phyloP scores from a whole-genome alignment of 2,329 filamentous ascomycete species.

The Fusarium cyanostomum region DNA sequence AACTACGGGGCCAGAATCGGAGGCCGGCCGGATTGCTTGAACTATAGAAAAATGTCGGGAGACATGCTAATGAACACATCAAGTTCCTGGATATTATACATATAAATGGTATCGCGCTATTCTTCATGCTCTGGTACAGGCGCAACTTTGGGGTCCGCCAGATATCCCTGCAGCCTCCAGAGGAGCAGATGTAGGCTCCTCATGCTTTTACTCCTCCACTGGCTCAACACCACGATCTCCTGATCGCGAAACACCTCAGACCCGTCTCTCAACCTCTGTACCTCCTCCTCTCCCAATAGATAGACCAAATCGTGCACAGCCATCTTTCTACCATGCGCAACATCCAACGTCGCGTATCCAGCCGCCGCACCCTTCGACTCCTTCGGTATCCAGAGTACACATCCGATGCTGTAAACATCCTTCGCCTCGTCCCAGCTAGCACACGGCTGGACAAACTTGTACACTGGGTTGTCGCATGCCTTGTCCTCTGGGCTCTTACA shows the following conservation, averaged over 20 bases:
- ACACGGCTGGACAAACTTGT: conserved; percentile 54
- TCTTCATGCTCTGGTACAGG: neutral
- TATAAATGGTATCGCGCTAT: conserved; percentile 4
- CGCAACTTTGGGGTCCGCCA: conserved; percentile 41
- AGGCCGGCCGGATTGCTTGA: conserved; percentile 1
- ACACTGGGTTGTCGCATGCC: neutral
- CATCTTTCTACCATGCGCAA: conserved; percentile 52
- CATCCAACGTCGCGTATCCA: conserved; percentile 58
- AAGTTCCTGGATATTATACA: neutral
- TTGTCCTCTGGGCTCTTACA: conserved; percentile 17
- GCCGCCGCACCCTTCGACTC: conserved; percentile 39
- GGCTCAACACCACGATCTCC: conserved; percentile 55
- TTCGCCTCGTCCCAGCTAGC: conserved; percentile 56
- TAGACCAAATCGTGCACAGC: conserved; percentile 62
- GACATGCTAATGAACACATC: neutral
- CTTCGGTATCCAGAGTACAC: conserved; percentile 55
- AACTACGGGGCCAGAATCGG: conserved; percentile 14
- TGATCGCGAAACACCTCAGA: conserved; percentile 49
- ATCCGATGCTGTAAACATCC: conserved; percentile 53
- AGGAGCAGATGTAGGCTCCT: conserved; percentile 59
- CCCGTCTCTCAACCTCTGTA: conserved; percentile 51
- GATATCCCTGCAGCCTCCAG: conserved; percentile 68
- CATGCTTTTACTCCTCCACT: conserved; percentile 51
- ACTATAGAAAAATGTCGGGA: neutral
- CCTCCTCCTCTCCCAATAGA: conserved; percentile 60